A percentile compares a stretch with the other conserved stretches of the same genome.
phyloP scores from a whole-genome alignment of 1,284 basidiomycete genomes.

The Entoloma clypeatum region DNA sequence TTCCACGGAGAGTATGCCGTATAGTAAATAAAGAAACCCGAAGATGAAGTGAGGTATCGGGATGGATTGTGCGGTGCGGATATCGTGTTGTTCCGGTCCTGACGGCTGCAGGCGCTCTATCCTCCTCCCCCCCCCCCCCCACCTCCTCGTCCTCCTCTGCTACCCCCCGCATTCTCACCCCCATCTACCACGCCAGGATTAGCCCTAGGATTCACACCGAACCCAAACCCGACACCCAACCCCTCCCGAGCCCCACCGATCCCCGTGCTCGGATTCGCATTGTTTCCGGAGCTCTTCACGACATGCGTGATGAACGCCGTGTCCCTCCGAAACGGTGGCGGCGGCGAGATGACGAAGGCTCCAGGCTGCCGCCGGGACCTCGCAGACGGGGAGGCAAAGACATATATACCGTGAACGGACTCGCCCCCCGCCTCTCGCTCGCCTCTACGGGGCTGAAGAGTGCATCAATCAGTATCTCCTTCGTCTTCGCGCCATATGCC shows the following conservation, averaged over 20 bases:
- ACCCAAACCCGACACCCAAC: constrained; percentile 19
- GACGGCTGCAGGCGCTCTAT: neutral
- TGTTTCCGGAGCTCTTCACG: too few species aligned
- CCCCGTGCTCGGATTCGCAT: constrained; percentile 13
- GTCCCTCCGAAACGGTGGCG: neutral
- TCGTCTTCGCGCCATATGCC: constrained; percentile 55
- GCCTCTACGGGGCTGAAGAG: constrained; percentile 67
- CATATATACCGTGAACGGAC: constrained; percentile 59
- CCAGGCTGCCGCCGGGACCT: neutral
- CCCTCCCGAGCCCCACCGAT: constrained; percentile 22
- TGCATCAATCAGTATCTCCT: constrained; percentile 70
- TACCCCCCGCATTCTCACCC: neutral
- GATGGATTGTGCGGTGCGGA: too few species aligned
- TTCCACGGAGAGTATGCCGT: too few species aligned
- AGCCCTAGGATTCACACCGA: constrained; percentile 7
- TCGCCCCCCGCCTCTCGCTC: constrained; percentile 39
- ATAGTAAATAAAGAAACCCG: too few species aligned
- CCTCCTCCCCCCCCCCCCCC: constrained; percentile 1
- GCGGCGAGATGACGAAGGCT: neutral
- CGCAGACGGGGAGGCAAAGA: too few species aligned
- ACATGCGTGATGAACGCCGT: too few species aligned
- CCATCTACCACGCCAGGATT: constrained; percentile 1
- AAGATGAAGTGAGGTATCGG: too few species aligned
- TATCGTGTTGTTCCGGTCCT: too few species aligned
- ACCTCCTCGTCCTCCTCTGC: neutral